A percentile compares a stretch with the other conserved stretches of the same genome.
Evolutionary conservation across 2,329 filamentous ascomycete species (phyloP).

Genomic region (Tolypocladium cylindrosporum): DNA sequence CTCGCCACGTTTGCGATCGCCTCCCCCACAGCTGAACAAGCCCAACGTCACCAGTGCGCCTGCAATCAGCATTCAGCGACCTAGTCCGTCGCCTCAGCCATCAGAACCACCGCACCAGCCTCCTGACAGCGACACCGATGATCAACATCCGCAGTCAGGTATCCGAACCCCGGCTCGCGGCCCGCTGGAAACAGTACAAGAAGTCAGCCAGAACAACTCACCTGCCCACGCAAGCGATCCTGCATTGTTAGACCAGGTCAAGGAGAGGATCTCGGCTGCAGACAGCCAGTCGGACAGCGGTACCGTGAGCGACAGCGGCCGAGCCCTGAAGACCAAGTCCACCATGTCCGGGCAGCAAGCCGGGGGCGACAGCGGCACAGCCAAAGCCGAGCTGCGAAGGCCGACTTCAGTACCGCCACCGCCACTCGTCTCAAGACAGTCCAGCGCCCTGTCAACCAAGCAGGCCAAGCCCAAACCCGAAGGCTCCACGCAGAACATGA

Average conservation of each 20-base stretch:
- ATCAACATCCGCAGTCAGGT: conserved; percentile 35
- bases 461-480: conserved; percentile 64
- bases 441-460: conserved; percentile 52
- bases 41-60: conserved; percentile 34
- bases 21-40: conserved; percentile 50
- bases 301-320: conserved; percentile 25
- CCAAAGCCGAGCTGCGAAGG: conserved; percentile 29
- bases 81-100: conserved; percentile 36
- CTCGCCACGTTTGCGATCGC: conserved; percentile 68
- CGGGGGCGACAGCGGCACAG: conserved; percentile 57
- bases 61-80: conserved; percentile 41
- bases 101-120: conserved; percentile 24
- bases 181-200: conserved; percentile 81
- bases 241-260: conserved; percentile 38
- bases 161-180: conserved; percentile 51
- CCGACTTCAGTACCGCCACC: conserved; percentile 41
- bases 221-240: conserved; percentile 41
- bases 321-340: conserved; percentile 35
- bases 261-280: conserved; percentile 34
- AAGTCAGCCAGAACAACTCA: conserved; percentile 69
- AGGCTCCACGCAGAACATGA: conserved; percentile 82
- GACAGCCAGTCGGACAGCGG: conserved; percentile 30
- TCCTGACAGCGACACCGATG: conserved; percentile 44
- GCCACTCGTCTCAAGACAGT: conserved; percentile 51
- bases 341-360: conserved; percentile 42